A percentile compares a stretch with the other conserved stretches of the same genome.
phyloP scores from a whole-genome alignment of 2,329 filamentous ascomycete genomes.

The Beauveria rudraprayagi region DNA sequence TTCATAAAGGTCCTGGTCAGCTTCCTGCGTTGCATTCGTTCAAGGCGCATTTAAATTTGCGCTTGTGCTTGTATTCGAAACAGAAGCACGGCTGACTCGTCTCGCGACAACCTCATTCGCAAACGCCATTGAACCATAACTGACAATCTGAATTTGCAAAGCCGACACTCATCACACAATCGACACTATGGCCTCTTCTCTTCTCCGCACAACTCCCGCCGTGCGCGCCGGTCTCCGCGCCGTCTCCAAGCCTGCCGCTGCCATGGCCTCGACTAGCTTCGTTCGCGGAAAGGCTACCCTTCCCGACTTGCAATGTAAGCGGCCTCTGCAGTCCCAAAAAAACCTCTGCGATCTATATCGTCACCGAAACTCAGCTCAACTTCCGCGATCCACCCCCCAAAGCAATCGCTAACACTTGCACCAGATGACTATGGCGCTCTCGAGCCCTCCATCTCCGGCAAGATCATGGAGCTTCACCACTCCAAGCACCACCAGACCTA shows the following conservation, averaged over 20 bases:
- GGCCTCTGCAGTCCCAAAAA: neutral
- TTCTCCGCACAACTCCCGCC: conserved; percentile 63
- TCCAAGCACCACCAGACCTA: conserved; percentile 92
- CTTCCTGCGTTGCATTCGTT: neutral
- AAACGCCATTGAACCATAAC: neutral
- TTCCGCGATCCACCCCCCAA: neutral
- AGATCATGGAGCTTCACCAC: conserved; percentile 97
- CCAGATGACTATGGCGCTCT: conserved; percentile 94
- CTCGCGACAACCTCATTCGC: neutral
- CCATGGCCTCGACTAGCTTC: conserved; percentile 67
- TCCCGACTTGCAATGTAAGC: conserved; percentile 65
- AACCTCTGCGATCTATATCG: neutral
- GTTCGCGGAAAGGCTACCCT: conserved; percentile 85
- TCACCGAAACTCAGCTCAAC: neutral
- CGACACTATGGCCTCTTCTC: conserved; percentile 61
- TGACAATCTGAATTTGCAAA: neutral
- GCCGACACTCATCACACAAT: neutral
- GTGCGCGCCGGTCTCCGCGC: conserved; percentile 65
- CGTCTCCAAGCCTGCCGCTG: conserved; percentile 51
- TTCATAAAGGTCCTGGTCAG: neutral
- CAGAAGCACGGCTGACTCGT: neutral
- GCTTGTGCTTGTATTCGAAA: conserved; percentile 8
- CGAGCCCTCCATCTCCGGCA: conserved; percentile 72
- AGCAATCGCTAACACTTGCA: neutral
- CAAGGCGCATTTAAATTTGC: neutral